phyloP scores from a whole-genome alignment of 2,329 filamentous ascomycete genomes.

The Verticillium longisporum region DNA sequence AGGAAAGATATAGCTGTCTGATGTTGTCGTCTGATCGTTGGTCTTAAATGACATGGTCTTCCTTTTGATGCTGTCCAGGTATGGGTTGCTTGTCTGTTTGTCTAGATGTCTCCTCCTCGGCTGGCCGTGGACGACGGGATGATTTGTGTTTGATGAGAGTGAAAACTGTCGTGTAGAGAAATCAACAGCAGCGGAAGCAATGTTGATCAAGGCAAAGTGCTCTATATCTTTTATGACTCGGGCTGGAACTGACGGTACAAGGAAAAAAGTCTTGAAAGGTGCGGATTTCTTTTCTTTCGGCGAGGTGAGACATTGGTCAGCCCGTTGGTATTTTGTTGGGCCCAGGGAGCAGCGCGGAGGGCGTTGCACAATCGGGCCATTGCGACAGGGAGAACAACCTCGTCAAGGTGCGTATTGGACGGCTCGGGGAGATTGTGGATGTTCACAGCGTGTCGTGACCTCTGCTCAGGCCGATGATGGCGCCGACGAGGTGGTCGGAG shows the following conservation, averaged over 20 bases:
- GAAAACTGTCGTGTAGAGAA: not conserved
- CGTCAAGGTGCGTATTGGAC: not conserved
- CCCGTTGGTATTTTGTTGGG: not conserved
- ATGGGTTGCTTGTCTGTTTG: not conserved
- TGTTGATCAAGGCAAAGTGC: not conserved
- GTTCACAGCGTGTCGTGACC: not conserved
- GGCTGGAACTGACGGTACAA: not conserved
- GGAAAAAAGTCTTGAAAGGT: not conserved
- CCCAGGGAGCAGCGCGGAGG: not conserved
- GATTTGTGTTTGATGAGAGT: not conserved
- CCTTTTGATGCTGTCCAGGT: not conserved
- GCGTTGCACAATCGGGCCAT: not conserved
- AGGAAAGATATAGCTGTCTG: not conserved
- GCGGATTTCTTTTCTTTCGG: not conserved
- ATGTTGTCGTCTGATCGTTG: not conserved
- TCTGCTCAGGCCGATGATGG: not conserved
- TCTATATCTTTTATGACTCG: not conserved
- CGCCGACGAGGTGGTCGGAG: not conserved
- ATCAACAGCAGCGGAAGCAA: not conserved
- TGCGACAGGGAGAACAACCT: not conserved
- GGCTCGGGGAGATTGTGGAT: not conserved
- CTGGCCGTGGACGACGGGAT: not conserved
- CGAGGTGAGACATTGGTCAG: not conserved
- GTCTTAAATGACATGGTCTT: not conserved
- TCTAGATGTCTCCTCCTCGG: not conserved